phyloP scores from a whole-genome alignment of 2,329 filamentous ascomycete genomes.

The Sporothrix humicola region DNA sequence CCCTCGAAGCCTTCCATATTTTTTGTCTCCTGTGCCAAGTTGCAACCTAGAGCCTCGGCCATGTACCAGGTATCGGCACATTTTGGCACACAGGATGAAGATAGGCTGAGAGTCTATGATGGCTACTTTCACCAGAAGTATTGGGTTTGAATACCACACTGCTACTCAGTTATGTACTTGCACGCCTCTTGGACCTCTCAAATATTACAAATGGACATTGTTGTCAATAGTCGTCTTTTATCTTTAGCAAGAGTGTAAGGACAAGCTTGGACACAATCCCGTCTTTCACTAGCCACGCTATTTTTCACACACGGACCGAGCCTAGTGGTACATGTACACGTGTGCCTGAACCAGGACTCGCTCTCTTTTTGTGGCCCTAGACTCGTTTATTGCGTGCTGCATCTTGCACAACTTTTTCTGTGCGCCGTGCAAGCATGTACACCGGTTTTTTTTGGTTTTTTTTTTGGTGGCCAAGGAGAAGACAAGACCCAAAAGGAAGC shows the following conservation, averaged over 20 bases:
- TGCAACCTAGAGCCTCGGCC: not conserved
- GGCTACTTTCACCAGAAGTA: too few relatives aligned
- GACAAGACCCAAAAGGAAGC: not conserved
- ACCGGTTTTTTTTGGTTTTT: not conserved
- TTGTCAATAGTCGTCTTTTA: too few relatives aligned
- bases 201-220: too few relatives aligned
- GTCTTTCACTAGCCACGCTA: not conserved
- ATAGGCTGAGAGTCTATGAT: too few relatives aligned
- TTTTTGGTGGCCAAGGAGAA: not conserved
- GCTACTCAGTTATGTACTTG: too few relatives aligned
- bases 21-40: not conserved
- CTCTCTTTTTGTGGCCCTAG: not conserved
- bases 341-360: not conserved
- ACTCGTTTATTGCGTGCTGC: not conserved
- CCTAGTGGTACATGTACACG: not conserved
- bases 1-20: not conserved
- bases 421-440: not conserved
- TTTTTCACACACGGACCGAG: not conserved
- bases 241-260: too few relatives aligned
- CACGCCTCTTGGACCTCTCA: too few relatives aligned
- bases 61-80: not conserved
- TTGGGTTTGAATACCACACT: too few relatives aligned
- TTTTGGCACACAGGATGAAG: not conserved
- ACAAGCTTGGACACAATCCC: not conserved
- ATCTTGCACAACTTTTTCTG: not conserved